Base-by-base conservation (phyloP, 129 eudicot genomes). In the Artemisia tridentata region DNA sequence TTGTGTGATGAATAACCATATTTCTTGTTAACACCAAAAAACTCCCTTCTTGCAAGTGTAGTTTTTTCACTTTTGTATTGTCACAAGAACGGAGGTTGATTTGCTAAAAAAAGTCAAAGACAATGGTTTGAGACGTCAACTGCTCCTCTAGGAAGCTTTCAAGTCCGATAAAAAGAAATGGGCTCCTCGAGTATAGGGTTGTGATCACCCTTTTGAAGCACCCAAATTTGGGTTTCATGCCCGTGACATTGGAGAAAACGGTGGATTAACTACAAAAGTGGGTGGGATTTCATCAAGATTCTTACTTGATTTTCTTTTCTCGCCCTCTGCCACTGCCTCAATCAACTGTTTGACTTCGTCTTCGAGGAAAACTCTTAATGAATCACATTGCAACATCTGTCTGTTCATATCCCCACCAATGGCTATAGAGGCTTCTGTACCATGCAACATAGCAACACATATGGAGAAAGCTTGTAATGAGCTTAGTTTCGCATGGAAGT, bases 181-280 rank as follows among this genome's bases (percentile, higher is more conserved):
- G 16, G 71, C 72, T 46, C 66, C 63, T 38, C 43, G 34, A 53
- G 55, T 56, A 71, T 21, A 11, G 16, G 72, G 75, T 57, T 75
- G 64, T 55, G 20, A 55, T 70, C 74, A 14, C 65, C 74, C 20
- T 59, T 13, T 65, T 75, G 38, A 57, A 66, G 67, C 66, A 27
- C 53, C 68, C 14, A 10, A 46, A 25, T 66, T 19, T 31, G 38
- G 62, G 71, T 25, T 50, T 73, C 81, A 92, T 73, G 84, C 98
- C 34, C 98, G 88, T 63, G 95, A 81, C 68, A 92, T 92, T 65
- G 98, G 98, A 66, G 98, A 92, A 80, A 92, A 89, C 4, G 97
- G 96, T 11, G 96, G 95, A 59, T 88, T 88, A 78, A 91, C 80
- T 31, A 84, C 81, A 76, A 88, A 92, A 72, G 88, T 84, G 63